phyloP scores from a whole-genome alignment of 495 filamentous ascomycete species.

The Xylaria castorea region DNA sequence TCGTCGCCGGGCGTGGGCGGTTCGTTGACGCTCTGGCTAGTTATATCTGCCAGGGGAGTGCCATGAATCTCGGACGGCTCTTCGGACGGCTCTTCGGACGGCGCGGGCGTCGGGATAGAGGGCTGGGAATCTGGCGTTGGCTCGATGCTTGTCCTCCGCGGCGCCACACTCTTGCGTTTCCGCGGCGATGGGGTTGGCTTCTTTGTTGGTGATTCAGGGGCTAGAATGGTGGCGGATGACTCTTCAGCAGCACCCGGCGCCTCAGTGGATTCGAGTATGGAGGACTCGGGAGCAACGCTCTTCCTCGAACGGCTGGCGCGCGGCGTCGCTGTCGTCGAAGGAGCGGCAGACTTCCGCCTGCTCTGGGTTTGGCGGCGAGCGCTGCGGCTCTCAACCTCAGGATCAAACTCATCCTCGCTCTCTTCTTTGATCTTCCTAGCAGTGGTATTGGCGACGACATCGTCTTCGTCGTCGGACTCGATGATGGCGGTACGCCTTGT shows the following conservation, averaged over 20 bases:
- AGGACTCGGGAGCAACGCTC: conserved; percentile 39
- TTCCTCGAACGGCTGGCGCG: conserved; percentile 54
- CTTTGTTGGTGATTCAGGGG: conserved; percentile 69
- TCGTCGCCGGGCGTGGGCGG: conserved; percentile 43
- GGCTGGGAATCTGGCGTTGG: conserved; percentile 60
- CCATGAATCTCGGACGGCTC: conserved; percentile 55
- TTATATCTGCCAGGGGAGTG: conserved; percentile 80
- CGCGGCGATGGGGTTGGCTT: conserved; percentile 64
- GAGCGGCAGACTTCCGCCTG: conserved; percentile 63
- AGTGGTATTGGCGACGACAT: conserved; percentile 64
- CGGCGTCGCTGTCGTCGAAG: conserved; percentile 33
- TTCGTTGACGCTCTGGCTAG: conserved; percentile 68
- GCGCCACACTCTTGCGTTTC: conserved; percentile 74
- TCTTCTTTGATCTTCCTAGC: conserved; percentile 63
- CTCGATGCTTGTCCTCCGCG: conserved; percentile 51
- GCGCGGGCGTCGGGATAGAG: conserved; percentile 53
- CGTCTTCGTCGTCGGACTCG: conserved; percentile 78
- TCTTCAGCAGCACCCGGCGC: conserved; percentile 64
- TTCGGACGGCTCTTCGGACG: conserved; percentile 40
- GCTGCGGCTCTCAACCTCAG: conserved; percentile 53
- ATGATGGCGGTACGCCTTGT: conserved; percentile 71
- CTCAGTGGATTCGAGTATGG: conserved; percentile 29
- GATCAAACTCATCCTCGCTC: conserved; percentile 81
- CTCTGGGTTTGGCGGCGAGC: conserved; percentile 48
- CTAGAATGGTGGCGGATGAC: conserved; percentile 52